Evolutionary conservation across 164 flowering plant species (phyloP).

Genomic region (Stephania japonica): DNA sequence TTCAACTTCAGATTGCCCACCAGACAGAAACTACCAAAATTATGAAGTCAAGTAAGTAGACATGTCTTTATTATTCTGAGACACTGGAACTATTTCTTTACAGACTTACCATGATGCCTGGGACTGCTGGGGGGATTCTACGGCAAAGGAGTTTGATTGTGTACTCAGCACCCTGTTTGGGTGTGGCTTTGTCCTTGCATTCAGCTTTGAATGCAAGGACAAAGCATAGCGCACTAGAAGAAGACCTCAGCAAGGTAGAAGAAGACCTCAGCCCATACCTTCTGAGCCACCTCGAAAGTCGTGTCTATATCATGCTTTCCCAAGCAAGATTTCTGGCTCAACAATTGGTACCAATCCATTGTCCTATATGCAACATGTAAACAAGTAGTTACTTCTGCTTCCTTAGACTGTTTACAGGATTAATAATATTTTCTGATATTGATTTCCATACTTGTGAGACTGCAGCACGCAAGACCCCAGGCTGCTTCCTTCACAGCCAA

Average conservation of each 20-base stretch:
- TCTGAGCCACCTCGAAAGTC: slow-evolving; percentile 73
- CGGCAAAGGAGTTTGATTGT: slow-evolving; percentile 67
- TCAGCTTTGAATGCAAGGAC: slow-evolving; percentile 89
- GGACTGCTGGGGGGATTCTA: slow-evolving; percentile 81
- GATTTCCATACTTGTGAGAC: slow-evolving; percentile 52
- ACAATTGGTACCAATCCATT: slow-evolving; percentile 83
- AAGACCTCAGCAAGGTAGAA: slow-evolving; percentile 40
- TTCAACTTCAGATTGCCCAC: slow-evolving; percentile 94
- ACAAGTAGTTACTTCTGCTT: neutral
- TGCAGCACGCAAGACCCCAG: slow-evolving; percentile 90
- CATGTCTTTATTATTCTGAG: neutral
- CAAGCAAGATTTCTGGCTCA: slow-evolving; percentile 86
- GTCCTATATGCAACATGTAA: slow-evolving; percentile 35
- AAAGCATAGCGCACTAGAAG: too few species aligned
- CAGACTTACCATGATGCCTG: slow-evolving; percentile 74
- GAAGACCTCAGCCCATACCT: slow-evolving; percentile 89
- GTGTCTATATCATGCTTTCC: slow-evolving; percentile 81
- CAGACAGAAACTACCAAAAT: slow-evolving; percentile 72
- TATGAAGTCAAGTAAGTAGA: slow-evolving; percentile 9
- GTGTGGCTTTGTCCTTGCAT: slow-evolving; percentile 74
- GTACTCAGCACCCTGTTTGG: slow-evolving; percentile 59
- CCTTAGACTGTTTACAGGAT: neutral
- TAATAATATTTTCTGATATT: neutral
- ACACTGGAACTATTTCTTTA: neutral
- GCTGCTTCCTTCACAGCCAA: slow-evolving; percentile 89